Conservation (phyloP, 106 monocot species). For the Posidonia australis region DNA sequence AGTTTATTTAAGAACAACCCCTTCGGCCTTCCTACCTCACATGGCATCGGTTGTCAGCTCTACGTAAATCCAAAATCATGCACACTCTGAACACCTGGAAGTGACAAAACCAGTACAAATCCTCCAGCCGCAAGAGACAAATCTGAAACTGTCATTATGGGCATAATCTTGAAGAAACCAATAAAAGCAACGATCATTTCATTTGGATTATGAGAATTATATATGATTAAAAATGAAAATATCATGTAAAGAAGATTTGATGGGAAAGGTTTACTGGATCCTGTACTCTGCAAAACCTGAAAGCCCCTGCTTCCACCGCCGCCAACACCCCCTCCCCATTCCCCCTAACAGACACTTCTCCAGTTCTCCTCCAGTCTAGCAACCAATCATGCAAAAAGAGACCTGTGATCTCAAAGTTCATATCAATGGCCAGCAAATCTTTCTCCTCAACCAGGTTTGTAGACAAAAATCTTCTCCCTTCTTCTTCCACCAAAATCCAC, state of each 20-base stretch:
- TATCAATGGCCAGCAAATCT: conserved; percentile 18
- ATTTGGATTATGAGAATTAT: too few species aligned
- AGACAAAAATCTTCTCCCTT: background rate
- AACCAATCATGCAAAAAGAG: conserved; percentile 10
- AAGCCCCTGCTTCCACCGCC: too few species aligned
- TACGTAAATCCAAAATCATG: background rate
- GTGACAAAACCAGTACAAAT: background rate
- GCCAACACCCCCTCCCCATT: background rate
- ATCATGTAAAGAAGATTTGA: too few species aligned
- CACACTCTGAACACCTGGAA: background rate
- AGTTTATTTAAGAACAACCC: background rate
- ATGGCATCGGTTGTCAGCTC: background rate
- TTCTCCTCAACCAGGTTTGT: conserved; percentile 21
- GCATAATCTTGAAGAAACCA: too few species aligned
- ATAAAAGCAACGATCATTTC: too few species aligned
- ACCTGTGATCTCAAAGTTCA: conserved; percentile 11
- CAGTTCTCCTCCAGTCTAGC: background rate
- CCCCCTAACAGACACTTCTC: background rate
- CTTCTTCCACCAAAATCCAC: background rate
- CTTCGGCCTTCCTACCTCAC: background rate
- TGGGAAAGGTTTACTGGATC: too few species aligned
- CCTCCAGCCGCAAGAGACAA: background rate
- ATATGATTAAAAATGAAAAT: too few species aligned
- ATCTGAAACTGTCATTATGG: background rate
- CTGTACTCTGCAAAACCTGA: too few species aligned